Evolutionary conservation across 176 grass and related monocot genomes (phyloP).

Genomic region (Canna indica): DNA sequence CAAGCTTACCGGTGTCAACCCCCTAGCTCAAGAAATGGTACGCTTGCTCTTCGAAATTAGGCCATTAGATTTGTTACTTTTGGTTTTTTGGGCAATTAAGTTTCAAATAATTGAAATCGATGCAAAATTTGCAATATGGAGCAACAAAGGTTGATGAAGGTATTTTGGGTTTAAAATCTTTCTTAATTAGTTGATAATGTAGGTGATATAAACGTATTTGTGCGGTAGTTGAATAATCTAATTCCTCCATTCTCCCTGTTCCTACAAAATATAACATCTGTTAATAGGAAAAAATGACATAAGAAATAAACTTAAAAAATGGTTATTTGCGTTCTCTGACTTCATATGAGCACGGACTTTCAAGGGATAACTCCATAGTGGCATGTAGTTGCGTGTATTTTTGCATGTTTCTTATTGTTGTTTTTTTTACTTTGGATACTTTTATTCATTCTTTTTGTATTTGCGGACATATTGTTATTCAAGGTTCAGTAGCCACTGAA

Average conservation of each 20-base stretch:
- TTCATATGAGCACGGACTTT: too few relatives aligned
- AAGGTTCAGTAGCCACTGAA: neutral
- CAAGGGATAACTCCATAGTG: too few relatives aligned
- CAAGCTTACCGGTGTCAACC: conserved; percentile 77
- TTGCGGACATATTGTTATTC: neutral
- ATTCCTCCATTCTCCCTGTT: neutral
- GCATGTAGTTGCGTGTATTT: too few relatives aligned
- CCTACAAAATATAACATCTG: neutral
- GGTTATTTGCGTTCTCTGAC: too few relatives aligned
- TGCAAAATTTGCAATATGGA: neutral
- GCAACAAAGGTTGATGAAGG: neutral
- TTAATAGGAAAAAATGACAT: neutral
- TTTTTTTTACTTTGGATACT: too few relatives aligned
- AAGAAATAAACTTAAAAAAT: neutral
- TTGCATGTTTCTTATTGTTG: too few relatives aligned
- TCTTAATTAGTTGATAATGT: neutral
- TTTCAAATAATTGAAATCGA: neutral
- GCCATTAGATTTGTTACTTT: neutral
- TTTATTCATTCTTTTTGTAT: neutral
- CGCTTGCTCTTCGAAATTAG: neutral
- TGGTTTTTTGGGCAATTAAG: neutral
- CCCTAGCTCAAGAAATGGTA: conserved; percentile 96
- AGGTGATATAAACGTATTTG: neutral
- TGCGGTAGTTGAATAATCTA: neutral
- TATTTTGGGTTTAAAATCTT: neutral